A percentile compares a stretch with the other conserved stretches of the same genome.
Conservation (phyloP, 2,329 filamentous ascomycete species). For the Arthrinium phaeospermum region DNA sequence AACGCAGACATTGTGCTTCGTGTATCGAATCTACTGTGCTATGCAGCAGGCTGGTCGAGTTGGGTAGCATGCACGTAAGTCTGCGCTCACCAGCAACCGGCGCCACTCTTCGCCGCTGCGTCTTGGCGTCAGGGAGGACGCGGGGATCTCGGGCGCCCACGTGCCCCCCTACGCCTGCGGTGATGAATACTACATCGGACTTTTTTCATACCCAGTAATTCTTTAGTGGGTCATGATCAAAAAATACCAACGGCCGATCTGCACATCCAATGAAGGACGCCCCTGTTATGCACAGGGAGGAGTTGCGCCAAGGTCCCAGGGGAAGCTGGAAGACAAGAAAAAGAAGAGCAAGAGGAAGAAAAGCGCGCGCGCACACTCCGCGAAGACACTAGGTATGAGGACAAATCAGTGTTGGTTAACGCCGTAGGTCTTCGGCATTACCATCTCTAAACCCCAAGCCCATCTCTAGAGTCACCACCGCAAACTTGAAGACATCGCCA, state of each 20-base stretch:
- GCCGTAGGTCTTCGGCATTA: background rate
- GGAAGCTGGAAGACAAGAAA: background rate
- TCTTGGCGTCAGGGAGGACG: slow-evolving; percentile 13
- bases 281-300: background rate
- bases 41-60: background rate
- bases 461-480: background rate
- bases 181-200: slow-evolving; percentile 17
- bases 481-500: background rate
- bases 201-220: slow-evolving; percentile 9
- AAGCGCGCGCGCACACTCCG: background rate
- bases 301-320: background rate
- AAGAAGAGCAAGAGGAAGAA: background rate
- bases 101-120: background rate
- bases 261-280: slow-evolving; percentile 4
- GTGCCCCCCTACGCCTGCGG: slow-evolving; percentile 13
- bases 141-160: slow-evolving; percentile 15
- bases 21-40: background rate
- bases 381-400: too few species aligned
- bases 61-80: background rate
- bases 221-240: background rate
- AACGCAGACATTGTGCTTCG: background rate
- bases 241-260: slow-evolving; percentile 3
- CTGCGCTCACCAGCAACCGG: background rate
- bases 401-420: background rate
- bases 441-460: background rate